A percentile compares a stretch with the other conserved stretches of the same genome.
phyloP scores from a whole-genome alignment of 2,329 filamentous ascomycete genomes.

The Cladosporium velox region DNA sequence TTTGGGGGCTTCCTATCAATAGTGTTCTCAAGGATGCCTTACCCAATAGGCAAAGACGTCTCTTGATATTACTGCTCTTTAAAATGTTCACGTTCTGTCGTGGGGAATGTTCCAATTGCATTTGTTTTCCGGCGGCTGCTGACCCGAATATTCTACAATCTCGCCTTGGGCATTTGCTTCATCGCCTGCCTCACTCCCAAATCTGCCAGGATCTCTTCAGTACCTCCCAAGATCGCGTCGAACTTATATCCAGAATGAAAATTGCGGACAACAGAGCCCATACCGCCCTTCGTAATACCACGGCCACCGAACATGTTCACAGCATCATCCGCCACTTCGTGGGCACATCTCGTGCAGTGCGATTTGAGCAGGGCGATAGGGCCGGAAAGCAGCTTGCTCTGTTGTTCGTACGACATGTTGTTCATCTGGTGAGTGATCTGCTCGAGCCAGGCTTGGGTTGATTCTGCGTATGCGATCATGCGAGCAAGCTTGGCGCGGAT shows the following conservation, averaged over 20 bases:
- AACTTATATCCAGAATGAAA: slow-evolving; percentile 84
- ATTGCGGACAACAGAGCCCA: slow-evolving; percentile 81
- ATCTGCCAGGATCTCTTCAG: slow-evolving; percentile 80
- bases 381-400: slow-evolving; percentile 73
- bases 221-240: slow-evolving; percentile 66
- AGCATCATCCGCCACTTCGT: slow-evolving; percentile 80
- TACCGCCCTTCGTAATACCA: slow-evolving; percentile 76
- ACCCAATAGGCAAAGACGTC: too few relatives aligned
- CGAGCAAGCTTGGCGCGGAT: slow-evolving; percentile 83
- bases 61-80: too few relatives aligned
- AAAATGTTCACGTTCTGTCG: too few relatives aligned
- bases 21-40: too few relatives aligned
- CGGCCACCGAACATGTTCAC: slow-evolving; percentile 86
- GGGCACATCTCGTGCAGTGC: slow-evolving; percentile 71
- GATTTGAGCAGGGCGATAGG: slow-evolving; percentile 83
- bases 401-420: slow-evolving; percentile 77
- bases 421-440: slow-evolving; percentile 85
- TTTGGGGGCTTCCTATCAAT: too few relatives aligned
- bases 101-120: too few relatives aligned
- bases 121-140: neutral
- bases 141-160: slow-evolving; percentile 58
- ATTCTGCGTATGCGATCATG: slow-evolving; percentile 80
- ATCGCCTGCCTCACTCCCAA: slow-evolving; percentile 81
- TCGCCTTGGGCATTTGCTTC: slow-evolving; percentile 80
- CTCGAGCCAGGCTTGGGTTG: slow-evolving; percentile 85